These are phyloP conservation scores for Ramalina intermedia DNA, from an alignment of 495 filamentous ascomycete genomes.

Conservation along the genomic window DNA sequence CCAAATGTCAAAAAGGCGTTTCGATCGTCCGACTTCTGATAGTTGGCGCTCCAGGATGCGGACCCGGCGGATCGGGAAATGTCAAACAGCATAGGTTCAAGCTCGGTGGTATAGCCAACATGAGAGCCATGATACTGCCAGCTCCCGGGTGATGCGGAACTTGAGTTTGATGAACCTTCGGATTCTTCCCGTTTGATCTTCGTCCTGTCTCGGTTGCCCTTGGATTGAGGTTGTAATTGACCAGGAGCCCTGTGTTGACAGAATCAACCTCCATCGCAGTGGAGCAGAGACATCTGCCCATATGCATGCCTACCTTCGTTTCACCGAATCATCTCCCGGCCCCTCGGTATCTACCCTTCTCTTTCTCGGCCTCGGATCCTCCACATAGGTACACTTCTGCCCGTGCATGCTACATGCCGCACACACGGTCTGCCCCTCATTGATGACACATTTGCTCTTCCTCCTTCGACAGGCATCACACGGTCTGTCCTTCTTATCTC, in stretches of 20 bases:
- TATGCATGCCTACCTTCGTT: conserved; percentile 29
- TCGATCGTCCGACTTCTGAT: conserved; percentile 62
- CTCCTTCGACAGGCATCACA: conserved; percentile 73
- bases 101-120: conserved; percentile 38
- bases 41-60: conserved; percentile 24
- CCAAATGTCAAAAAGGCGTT: conserved; percentile 68
- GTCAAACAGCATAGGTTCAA: conserved; percentile 38
- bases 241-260: too few species aligned
- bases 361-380: conserved; percentile 57
- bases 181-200: conserved; percentile 17
- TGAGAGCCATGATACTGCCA: conserved; percentile 35
- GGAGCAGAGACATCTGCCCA: too few species aligned
- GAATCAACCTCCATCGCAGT: too few species aligned
- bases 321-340: conserved; percentile 22
- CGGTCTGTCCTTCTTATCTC: conserved; percentile 33
- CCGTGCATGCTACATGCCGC: conserved; percentile 40
- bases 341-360: conserved; percentile 40
- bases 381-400: conserved; percentile 37
- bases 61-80: conserved; percentile 29
- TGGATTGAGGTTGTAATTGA: neutral
- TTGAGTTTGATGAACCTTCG: conserved; percentile 15
- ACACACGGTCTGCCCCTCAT: conserved; percentile 37
- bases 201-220: conserved; percentile 13
- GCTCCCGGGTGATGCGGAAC: conserved; percentile 24
- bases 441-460: conserved; percentile 83